These are phyloP conservation scores for Solanum microdontum DNA, from an alignment of 257 asterid genomes.

Conservation along the genomic window DNA sequence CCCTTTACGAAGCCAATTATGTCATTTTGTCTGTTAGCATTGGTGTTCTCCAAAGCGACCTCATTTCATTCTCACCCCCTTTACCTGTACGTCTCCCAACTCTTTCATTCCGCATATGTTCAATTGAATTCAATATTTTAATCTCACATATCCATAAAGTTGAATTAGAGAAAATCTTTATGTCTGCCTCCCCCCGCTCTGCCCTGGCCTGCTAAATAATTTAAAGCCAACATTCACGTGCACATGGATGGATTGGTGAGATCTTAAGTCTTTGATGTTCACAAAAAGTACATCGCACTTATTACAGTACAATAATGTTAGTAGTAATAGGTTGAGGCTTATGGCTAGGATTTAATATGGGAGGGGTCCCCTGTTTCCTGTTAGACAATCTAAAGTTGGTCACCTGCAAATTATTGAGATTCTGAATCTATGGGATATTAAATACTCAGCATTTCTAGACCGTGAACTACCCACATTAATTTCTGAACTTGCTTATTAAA, in stretches of 20 bases:
- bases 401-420: conserved; percentile 19
- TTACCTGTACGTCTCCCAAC: conserved; percentile 47
- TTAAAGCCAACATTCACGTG: neutral
- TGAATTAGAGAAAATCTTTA: neutral
- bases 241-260: neutral
- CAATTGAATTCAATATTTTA: neutral
- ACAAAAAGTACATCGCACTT: neutral
- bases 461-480: conserved; percentile 26
- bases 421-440: conserved; percentile 6
- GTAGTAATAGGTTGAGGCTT: neutral
- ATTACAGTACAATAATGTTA: conserved; percentile 1
- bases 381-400: conserved; percentile 27
- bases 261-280: conserved; percentile 4
- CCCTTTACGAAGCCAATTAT: conserved; percentile 75
- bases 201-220: neutral
- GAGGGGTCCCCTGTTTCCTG: conserved; percentile 20
- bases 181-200: neutral
- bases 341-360: conserved; percentile 11
- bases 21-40: conserved; percentile 78
- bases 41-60: conserved; percentile 84
- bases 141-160: neutral
- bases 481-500: neutral
- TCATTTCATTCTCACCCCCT: conserved; percentile 63
- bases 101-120: neutral
- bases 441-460: conserved; percentile 23